Evolutionary conservation across 2,329 filamentous ascomycete species (phyloP).

Genomic region (Neocatenulostroma microsporum): DNA sequence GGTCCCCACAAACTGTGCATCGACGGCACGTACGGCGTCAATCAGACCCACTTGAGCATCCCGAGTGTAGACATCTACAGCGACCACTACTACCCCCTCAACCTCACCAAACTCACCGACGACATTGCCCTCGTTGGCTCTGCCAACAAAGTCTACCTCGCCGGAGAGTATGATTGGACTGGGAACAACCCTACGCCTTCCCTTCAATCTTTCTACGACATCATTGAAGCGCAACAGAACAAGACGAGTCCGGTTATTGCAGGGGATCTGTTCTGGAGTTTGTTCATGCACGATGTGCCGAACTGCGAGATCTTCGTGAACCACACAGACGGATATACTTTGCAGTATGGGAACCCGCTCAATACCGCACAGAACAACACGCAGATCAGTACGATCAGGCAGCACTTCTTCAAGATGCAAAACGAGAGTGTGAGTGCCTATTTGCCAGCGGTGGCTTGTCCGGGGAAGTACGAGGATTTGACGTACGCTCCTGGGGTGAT

Average conservation of each 20-base stretch:
- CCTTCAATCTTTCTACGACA: conserved; percentile 35
- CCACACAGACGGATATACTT: conserved; percentile 32
- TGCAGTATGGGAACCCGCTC: conserved; percentile 9
- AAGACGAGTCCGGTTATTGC: conserved; percentile 25
- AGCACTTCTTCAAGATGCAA: conserved; percentile 10
- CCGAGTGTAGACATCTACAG: conserved; percentile 42
- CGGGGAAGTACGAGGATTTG: conserved; percentile 7
- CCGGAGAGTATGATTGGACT: conserved; percentile 44
- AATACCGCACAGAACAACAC: conserved; percentile 11
- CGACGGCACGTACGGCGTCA: conserved; percentile 45
- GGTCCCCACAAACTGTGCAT: conserved; percentile 41
- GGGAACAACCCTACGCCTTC: conserved; percentile 27
- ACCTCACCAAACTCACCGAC: conserved; percentile 32
- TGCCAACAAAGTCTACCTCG: conserved; percentile 36
- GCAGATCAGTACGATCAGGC: conserved; percentile 8
- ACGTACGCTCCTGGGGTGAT: conserved; percentile 6
- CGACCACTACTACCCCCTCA: conserved; percentile 43
- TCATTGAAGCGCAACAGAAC: conserved; percentile 32
- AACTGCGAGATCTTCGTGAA: conserved; percentile 42
- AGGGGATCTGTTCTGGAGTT: conserved; percentile 42
- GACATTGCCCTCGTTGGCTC: conserved; percentile 34
- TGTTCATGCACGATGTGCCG: conserved; percentile 41
- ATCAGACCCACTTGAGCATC: conserved; percentile 37
- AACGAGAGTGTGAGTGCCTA: conserved; percentile 6
- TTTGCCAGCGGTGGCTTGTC: conserved; percentile 6